Base-by-base conservation (phyloP, 306 rosid species). In the Comarum palustre region DNA sequence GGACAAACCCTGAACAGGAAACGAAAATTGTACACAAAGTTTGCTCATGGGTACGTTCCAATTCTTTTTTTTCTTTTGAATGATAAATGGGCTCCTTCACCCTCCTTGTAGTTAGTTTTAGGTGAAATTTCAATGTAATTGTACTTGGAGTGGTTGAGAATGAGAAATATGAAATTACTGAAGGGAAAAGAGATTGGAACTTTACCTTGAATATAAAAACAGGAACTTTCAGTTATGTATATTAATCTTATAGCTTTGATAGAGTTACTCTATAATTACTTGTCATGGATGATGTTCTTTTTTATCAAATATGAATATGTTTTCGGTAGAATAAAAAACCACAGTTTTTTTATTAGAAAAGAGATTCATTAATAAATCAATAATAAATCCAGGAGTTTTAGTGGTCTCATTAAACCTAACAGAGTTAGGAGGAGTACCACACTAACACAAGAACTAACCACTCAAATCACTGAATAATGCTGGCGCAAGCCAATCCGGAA, bases 1-100 rank as follows among this genome's bases (percentile, higher is more conserved):
- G 52, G 75, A 39, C 42, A 47, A 29, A 11, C 41, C 50, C 19
- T 38, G 69, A 20, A 64, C 50, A 39, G 69, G 32, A 39, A 64
- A 64, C 31, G 19, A 48, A 41, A 55, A 8, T 71, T 39, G 66
- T 71, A 71, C 75, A 55, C 75, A 62, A 22, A 24, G 20, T 71
- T 41, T 42, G 45, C 42, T 29, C 36, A 59, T 42, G 57, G 66
- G 2, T 20, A 12, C 43, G 52, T 70, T 52, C 74, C 64, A 52
- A 32, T 20, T 70, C 38, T 29, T 20, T 27, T 25, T n/a, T 2
- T 0, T 20, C 24, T 8, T 6, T 42, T 36, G 34, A 25, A 69
- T 36, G 50, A 36, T 36, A 70, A 50, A 22, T 54, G 7, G 47
- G 27, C 3, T 52, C 15, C 31, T 29, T 29, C 31, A 29, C 31